Conservation (phyloP, 2,329 filamentous ascomycete species). For the Raffaelea ambrosiae region DNA sequence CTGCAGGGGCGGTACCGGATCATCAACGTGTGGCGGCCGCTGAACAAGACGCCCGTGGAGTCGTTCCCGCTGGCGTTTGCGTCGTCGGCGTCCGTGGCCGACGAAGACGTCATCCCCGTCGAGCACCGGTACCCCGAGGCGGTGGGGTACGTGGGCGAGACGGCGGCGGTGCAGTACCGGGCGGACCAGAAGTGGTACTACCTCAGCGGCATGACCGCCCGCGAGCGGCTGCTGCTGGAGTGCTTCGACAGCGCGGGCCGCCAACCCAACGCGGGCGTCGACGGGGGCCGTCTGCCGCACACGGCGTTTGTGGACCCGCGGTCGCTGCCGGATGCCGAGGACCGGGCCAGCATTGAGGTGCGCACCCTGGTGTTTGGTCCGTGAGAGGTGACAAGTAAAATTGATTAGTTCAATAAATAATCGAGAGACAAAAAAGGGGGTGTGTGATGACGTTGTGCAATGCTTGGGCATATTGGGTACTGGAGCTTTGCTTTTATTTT, state of each 20-base stretch:
- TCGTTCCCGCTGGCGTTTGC: conserved; percentile 62
- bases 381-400: no score
- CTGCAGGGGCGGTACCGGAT: conserved; percentile 67
- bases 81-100: conserved; percentile 50
- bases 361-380: conserved; percentile 74
- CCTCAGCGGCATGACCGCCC: conserved; percentile 65
- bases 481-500: no score
- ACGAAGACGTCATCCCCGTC: conserved; percentile 60
- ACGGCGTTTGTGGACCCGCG: conserved; percentile 72
- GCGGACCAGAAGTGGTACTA: conserved; percentile 67
- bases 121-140: conserved; percentile 59
- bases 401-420: no score
- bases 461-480: no score
- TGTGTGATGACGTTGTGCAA: no score
- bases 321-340: conserved; percentile 59
- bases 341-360: conserved; percentile 83
- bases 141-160: conserved; percentile 58
- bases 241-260: conserved; percentile 63
- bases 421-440: no score
- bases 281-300: conserved; percentile 56
- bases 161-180: conserved; percentile 57
- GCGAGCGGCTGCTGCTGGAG: conserved; percentile 67
- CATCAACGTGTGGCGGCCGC: conserved; percentile 77
- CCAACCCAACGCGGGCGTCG: conserved; percentile 38
- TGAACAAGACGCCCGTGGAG: conserved; percentile 50